A percentile compares a stretch with the other conserved stretches of the same genome.
Conservation (phyloP, 1,284 basidiomycete species). For the Leccinum ponderosum region DNA sequence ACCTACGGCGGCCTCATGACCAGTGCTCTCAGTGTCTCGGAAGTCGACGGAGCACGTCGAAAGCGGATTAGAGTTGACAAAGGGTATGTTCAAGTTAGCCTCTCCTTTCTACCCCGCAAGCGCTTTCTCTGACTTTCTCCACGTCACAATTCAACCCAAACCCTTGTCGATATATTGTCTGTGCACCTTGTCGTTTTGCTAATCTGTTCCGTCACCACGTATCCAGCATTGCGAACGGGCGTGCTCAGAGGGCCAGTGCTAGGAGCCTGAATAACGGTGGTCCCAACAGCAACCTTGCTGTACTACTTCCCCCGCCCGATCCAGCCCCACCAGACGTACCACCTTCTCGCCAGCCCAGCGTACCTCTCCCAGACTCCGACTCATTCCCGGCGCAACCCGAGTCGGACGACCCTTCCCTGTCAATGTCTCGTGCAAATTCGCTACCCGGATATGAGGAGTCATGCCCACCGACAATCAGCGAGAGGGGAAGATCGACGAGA, state of each 20-base stretch:
- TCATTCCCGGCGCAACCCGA: slow-evolving; percentile 47
- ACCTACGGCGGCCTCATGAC: slow-evolving; percentile 74
- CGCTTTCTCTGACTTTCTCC: slow-evolving; percentile 19
- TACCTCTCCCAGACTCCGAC: slow-evolving; percentile 41
- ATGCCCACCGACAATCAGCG: slow-evolving; percentile 28
- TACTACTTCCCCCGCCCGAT: slow-evolving; percentile 41
- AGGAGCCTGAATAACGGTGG: slow-evolving; percentile 57
- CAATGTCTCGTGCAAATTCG: slow-evolving; percentile 62
- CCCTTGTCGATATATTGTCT: slow-evolving; percentile 26
- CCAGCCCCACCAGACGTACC: slow-evolving; percentile 34
- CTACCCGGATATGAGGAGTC: slow-evolving; percentile 49
- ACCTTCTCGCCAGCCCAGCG: slow-evolving; percentile 39
- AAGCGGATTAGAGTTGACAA: slow-evolving; percentile 73
- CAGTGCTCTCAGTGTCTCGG: slow-evolving; percentile 58
- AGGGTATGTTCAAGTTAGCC: slow-evolving; percentile 50
- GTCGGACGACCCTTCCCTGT: slow-evolving; percentile 46
- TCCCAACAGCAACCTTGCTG: slow-evolving; percentile 21
- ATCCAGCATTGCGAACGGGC: slow-evolving; percentile 54
- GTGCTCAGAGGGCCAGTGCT: slow-evolving; percentile 74
- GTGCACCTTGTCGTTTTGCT: slow-evolving; percentile 13
- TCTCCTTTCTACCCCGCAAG: slow-evolving; percentile 18
- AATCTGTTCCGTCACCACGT: slow-evolving; percentile 9
- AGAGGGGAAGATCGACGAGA: slow-evolving; percentile 37
- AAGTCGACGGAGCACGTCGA: slow-evolving; percentile 60
- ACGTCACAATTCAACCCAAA: slow-evolving; percentile 18